Evolutionary conservation across 345 rosid genomes (phyloP).

Genomic region (Raphanus sativus): DNA sequence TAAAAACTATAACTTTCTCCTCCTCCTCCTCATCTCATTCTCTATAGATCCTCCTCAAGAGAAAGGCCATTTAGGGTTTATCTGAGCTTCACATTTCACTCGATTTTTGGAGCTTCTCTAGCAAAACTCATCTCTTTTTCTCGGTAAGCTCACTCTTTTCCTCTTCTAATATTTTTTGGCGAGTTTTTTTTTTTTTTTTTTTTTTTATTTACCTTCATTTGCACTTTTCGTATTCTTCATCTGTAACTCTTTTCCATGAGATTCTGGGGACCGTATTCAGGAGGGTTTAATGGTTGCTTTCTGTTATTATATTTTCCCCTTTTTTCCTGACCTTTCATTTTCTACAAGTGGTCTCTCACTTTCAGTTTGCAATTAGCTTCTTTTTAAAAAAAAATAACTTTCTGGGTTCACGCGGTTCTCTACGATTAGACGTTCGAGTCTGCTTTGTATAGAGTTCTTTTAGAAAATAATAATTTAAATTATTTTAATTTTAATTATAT

Average conservation of each 20-base stretch:
- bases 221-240: neutral
- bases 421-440: no score
- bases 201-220: neutral
- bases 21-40: neutral
- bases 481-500: no score
- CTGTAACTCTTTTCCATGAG: neutral
- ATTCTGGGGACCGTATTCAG: conserved; percentile 2
- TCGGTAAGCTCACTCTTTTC: neutral
- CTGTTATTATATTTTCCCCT: no score
- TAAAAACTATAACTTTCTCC: no score
- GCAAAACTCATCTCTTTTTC: neutral
- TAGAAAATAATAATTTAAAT: no score
- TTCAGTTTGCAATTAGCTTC: no score
- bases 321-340: no score
- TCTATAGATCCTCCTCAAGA: neutral
- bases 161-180: neutral
- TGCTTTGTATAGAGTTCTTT: no score
- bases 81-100: neutral
- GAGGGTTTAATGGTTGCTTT: neutral
- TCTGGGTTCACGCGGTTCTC: no score
- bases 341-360: no score
- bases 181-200: neutral
- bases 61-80: neutral
- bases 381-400: no score
- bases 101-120: neutral